Percentiles rank a stretch among this genome's conserved stretches.
Evolutionary conservation across 805 yeast species (phyloP).

Genomic region (Saccharomycopsis schoenii): DNA sequence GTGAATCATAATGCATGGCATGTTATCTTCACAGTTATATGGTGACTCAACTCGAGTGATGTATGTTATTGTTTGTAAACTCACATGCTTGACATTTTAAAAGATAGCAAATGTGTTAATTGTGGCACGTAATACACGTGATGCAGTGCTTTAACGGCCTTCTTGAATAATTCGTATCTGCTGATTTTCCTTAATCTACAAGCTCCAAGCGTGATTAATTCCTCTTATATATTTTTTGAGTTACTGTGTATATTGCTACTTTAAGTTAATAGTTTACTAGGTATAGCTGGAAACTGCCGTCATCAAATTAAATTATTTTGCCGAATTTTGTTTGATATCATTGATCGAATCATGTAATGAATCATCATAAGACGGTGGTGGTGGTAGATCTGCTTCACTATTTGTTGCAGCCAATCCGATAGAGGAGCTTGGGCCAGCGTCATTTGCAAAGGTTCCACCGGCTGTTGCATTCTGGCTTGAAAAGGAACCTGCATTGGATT

Average conservation of each 20-base stretch:
- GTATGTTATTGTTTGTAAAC: too few relatives aligned
- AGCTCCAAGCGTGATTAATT: too few relatives aligned
- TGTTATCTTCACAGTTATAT: too few relatives aligned
- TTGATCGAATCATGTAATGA: neutral
- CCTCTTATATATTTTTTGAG: neutral
- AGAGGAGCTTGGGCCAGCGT: neutral
- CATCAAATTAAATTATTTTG: neutral
- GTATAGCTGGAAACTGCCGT: neutral
- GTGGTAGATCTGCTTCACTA: neutral
- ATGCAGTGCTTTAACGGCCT: too few relatives aligned
- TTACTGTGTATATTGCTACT: neutral
- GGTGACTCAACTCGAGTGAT: too few relatives aligned
- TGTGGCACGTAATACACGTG: too few relatives aligned
- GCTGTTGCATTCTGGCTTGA: neutral
- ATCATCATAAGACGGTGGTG: neutral
- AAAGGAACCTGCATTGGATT: neutral
- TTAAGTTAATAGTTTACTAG: too few relatives aligned
- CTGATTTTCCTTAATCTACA: too few relatives aligned
- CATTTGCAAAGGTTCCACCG: neutral
- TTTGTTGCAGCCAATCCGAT: neutral
- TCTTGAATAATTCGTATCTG: too few relatives aligned
- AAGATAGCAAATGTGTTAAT: too few relatives aligned
- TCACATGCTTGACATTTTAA: too few relatives aligned
- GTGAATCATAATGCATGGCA: too few relatives aligned
- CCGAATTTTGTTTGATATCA: neutral